A percentile compares a stretch with the other conserved stretches of the same genome.
phyloP scores from a whole-genome alignment of 345 rosid genomes.

The Lepidium aucheri region DNA sequence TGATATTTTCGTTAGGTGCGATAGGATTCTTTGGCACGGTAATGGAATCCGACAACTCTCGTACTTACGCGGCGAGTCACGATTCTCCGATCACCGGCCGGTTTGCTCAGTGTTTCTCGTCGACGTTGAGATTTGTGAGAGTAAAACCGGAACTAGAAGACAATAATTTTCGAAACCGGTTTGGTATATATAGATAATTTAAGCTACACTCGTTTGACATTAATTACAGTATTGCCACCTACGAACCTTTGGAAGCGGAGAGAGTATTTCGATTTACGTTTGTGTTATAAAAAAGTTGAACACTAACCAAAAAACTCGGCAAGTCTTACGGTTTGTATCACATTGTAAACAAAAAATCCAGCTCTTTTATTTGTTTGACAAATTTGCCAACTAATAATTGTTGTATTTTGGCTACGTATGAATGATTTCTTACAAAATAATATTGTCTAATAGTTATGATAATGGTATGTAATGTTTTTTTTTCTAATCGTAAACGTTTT shows the following conservation, averaged over 20 bases:
- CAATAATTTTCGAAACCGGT: background rate
- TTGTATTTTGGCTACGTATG: background rate
- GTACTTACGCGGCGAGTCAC: slow-evolving; percentile 57
- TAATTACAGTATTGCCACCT: background rate
- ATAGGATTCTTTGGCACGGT: slow-evolving; percentile 85
- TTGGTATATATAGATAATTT: background rate
- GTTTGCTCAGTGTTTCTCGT: slow-evolving; percentile 60
- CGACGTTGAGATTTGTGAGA: slow-evolving; percentile 40
- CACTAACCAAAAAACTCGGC: slow-evolving; percentile 8
- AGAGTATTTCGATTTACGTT: background rate
- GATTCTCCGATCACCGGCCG: slow-evolving; percentile 88
- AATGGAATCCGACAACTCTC: slow-evolving; percentile 52
- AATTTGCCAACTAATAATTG: slow-evolving; percentile 4
- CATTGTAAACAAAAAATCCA: background rate
- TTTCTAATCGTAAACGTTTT: no score
- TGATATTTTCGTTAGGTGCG: slow-evolving; percentile 53
- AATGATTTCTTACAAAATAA: background rate
- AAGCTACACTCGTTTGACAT: background rate
- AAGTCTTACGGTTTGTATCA: slow-evolving; percentile 11
- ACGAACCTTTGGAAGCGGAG: background rate
- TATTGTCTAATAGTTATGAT: no score
- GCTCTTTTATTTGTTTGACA: background rate
- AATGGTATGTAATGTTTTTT: no score
- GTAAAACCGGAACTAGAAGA: slow-evolving; percentile 24
- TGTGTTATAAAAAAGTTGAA: slow-evolving; percentile 6